Conservation (phyloP, 768 basidiomycete species). For the Xerocomus spinulosus region DNA sequence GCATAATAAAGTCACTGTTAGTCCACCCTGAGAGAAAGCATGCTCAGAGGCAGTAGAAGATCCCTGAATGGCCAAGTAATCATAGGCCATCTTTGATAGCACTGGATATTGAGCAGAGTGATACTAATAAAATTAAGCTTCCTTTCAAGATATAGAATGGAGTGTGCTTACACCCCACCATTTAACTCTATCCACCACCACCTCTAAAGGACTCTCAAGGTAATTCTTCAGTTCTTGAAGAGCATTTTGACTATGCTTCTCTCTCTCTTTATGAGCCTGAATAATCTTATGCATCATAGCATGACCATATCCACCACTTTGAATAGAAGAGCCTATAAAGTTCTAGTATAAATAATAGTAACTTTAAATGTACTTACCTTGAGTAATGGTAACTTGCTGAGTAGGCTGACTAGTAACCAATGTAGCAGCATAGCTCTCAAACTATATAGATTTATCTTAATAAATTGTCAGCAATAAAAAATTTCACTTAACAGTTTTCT, state of each 20-base stretch:
- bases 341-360: not conserved
- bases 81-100: conserved; percentile 3
- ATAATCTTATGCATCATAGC: not conserved
- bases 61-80: conserved; percentile 26
- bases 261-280: not conserved
- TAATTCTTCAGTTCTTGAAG: not conserved
- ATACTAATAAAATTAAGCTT: not conserved
- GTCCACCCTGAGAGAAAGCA: conserved; percentile 19
- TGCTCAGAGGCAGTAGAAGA: conserved; percentile 27
- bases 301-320: not conserved
- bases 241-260: not conserved
- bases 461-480: not conserved
- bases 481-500: not conserved
- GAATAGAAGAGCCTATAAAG: not conserved
- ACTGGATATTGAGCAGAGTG: not conserved
- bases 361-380: too few species aligned
- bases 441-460: not conserved
- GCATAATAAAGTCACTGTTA: not conserved
- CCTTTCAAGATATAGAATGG: not conserved
- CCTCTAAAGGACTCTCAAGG: not conserved
- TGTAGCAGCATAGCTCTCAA: not conserved
- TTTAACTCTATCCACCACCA: not conserved
- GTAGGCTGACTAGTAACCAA: not conserved
- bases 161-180: not conserved
- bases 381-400: not conserved